A percentile compares a stretch with the other conserved stretches of the same genome.
phyloP scores from a whole-genome alignment of 108 stramenopile species.

The Asterionellopsis glacialis region DNA sequence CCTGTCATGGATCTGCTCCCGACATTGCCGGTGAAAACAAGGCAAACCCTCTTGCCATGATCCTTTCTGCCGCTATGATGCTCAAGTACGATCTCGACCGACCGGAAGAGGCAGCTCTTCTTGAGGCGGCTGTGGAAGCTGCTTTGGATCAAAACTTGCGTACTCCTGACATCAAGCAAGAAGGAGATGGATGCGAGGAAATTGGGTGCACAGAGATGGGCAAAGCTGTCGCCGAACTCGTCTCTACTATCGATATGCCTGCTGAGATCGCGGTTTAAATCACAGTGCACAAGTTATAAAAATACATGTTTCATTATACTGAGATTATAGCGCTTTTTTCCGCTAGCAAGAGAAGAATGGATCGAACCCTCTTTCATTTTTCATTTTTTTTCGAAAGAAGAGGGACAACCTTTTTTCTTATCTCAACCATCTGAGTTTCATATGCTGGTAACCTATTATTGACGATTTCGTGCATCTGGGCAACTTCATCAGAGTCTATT shows the following conservation, averaged over 20 bases:
- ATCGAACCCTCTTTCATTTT: too few species aligned
- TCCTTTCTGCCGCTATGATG: conserved; percentile 98
- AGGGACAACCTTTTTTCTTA: too few species aligned
- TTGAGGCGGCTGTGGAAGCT: conserved; percentile 88
- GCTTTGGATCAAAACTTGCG: conserved; percentile 86
- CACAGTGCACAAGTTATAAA: neutral
- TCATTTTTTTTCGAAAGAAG: too few species aligned
- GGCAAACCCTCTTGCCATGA: conserved; percentile 97
- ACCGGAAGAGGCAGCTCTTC: conserved; percentile 77
- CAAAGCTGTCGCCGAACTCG: conserved; percentile 61
- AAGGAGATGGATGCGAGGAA: conserved; percentile 80
- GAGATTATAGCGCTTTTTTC: too few species aligned
- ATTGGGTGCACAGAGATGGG: conserved; percentile 92
- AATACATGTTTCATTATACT: too few species aligned
- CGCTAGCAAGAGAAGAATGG: too few species aligned
- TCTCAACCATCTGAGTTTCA: too few species aligned
- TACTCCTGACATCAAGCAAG: conserved; percentile 92
- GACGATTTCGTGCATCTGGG: too few species aligned
- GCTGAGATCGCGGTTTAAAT: conserved; percentile 11
- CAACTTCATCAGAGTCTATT: neutral
- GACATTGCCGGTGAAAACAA: conserved; percentile 96
- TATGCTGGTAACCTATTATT: too few species aligned
- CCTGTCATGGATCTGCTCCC: conserved; percentile 97
- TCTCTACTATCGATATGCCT: conserved; percentile 40
- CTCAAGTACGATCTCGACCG: conserved; percentile 91